Conservation (phyloP, 495 filamentous ascomycete species). For the Talaromyces adpressus region DNA sequence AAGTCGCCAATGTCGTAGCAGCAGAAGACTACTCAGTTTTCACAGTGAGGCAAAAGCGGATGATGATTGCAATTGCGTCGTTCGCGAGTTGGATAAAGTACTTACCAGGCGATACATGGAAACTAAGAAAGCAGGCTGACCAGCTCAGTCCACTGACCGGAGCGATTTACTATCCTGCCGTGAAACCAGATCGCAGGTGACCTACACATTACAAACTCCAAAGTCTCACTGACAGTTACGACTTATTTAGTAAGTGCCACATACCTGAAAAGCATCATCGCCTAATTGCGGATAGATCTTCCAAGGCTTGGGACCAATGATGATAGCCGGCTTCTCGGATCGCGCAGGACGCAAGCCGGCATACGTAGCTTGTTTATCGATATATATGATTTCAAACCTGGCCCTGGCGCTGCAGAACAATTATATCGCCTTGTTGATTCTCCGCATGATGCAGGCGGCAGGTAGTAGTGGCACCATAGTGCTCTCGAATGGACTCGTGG, state of each 20-base stretch:
- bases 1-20: neutral
- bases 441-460: constrained; percentile 43
- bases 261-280: too few species aligned
- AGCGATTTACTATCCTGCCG: constrained; percentile 67
- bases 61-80: constrained; percentile 14
- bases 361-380: constrained; percentile 37
- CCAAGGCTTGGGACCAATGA: constrained; percentile 43
- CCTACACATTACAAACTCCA: constrained; percentile 25
- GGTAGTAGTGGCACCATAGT: constrained; percentile 43
- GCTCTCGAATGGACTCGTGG: constrained; percentile 35
- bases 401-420: constrained; percentile 37
- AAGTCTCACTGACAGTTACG: constrained; percentile 47
- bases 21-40: constrained; percentile 8
- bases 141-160: constrained; percentile 45
- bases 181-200: constrained; percentile 35
- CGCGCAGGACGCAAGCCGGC: constrained; percentile 40
- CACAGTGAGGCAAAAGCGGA: constrained; percentile 8
- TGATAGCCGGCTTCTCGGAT: constrained; percentile 45
- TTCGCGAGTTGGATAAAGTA: constrained; percentile 7
- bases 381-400: constrained; percentile 42
- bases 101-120: neutral
- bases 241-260: constrained; percentile 34
- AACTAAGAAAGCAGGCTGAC: neutral
- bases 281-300: constrained; percentile 26
- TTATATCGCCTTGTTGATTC: constrained; percentile 36